Evolutionary conservation across 345 rosid species (phyloP).

Genomic region (Hypericum androsaemum): DNA sequence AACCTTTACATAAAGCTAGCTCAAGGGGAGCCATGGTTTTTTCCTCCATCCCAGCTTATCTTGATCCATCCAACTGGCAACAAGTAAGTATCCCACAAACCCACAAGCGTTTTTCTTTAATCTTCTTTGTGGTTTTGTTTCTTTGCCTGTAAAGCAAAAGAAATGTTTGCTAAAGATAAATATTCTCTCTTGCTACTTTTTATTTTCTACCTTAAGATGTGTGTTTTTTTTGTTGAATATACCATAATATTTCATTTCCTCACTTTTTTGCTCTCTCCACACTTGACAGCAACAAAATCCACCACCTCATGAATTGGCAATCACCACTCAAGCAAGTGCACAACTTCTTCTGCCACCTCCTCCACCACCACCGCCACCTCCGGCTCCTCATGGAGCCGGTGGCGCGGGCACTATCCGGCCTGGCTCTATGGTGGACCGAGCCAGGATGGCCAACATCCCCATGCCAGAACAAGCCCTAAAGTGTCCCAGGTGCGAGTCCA

Average conservation of each 20-base stretch:
- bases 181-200: constrained; percentile 20
- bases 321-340: constrained; percentile 11
- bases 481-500: constrained; percentile 93
- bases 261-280: constrained; percentile 6
- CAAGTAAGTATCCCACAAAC: constrained; percentile 30
- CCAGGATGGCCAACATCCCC: constrained; percentile 69
- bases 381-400: constrained; percentile 47
- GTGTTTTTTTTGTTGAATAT: constrained; percentile 41
- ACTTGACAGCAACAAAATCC: constrained; percentile 37
- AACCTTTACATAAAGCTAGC: constrained; percentile 38
- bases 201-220: constrained; percentile 22
- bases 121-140: constrained; percentile 11
- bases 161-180: constrained; percentile 31
- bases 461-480: constrained; percentile 68
- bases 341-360: constrained; percentile 31
- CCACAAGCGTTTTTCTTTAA: constrained; percentile 15
- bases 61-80: constrained; percentile 98
- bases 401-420: constrained; percentile 62
- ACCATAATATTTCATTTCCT: constrained; percentile 29
- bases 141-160: constrained; percentile 21
- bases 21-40: constrained; percentile 57
- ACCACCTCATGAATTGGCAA: constrained; percentile 22
- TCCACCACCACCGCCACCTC: constrained; percentile 21
- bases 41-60: constrained; percentile 84
- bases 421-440: constrained; percentile 89